A percentile compares a stretch with the other conserved stretches of the same genome.
These are phyloP conservation scores for Paralagenidium karlingii DNA, from an alignment of 352 stramenopile species.

Conservation along the genomic window DNA sequence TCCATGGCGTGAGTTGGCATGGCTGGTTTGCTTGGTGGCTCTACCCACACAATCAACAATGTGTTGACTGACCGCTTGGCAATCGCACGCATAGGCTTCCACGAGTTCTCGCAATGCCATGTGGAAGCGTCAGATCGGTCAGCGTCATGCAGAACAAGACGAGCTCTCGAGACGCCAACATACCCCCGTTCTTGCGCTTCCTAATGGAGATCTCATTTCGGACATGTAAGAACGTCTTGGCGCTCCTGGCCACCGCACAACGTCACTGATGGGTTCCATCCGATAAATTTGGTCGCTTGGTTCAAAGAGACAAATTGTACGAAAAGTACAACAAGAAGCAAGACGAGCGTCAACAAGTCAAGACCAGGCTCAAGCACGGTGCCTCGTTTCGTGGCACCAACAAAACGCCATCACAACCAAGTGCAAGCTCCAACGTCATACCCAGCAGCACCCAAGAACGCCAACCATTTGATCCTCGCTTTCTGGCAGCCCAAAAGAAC, in stretches of 20 bases:
- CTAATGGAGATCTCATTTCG: slow-evolving; percentile 57
- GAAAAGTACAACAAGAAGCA: slow-evolving; percentile 50
- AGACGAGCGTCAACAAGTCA: too few species aligned
- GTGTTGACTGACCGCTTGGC: too few species aligned
- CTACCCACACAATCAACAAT: too few species aligned
- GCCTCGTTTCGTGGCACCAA: too few species aligned
- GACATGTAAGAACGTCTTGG: slow-evolving; percentile 25
- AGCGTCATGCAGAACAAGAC: not conserved
- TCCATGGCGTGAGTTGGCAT: too few species aligned
- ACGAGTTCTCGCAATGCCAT: not conserved
- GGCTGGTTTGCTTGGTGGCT: too few species aligned
- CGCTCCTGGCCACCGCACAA: not conserved
- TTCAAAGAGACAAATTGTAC: slow-evolving; percentile 59
- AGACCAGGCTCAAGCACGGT: too few species aligned
- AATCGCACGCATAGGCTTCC: not conserved
- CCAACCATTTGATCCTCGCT: slow-evolving; percentile 34
- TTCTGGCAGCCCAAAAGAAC: slow-evolving; percentile 21
- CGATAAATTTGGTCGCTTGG: not conserved
- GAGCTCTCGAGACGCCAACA: not conserved
- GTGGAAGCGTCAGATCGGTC: not conserved
- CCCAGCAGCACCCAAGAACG: slow-evolving; percentile 8
- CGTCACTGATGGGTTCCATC: not conserved
- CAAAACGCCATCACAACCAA: slow-evolving; percentile 11
- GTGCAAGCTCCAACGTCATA: slow-evolving; percentile 18
- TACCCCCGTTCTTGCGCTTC: slow-evolving; percentile 20